Conservation (phyloP, 352 stramenopile genomes). For the Phytophthora chlamydospora region DNA sequence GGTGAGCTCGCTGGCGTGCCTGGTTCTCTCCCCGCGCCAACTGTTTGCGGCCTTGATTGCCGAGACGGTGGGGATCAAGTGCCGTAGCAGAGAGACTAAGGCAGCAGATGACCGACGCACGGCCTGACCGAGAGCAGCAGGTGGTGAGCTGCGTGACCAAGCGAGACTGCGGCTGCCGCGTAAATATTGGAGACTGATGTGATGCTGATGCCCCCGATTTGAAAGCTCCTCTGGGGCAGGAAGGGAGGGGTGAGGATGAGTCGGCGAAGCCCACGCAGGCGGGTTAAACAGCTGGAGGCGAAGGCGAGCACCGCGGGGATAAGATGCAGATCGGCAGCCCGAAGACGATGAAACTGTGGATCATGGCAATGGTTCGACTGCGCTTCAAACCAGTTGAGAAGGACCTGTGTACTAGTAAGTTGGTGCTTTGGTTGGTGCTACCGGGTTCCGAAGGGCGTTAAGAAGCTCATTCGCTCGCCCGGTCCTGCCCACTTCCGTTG, state of each 20-base stretch:
- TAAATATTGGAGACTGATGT: conserved; percentile 31
- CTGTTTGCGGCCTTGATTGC: conserved; percentile 27
- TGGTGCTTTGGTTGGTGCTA: no score
- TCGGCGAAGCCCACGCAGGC: conserved; percentile 17
- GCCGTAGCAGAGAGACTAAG: conserved; percentile 3
- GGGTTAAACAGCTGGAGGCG: conserved; percentile 15
- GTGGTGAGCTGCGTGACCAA: neutral
- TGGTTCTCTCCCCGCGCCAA: conserved; percentile 25
- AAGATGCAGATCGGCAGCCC: conserved; percentile 10
- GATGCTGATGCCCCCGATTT: conserved; percentile 24
- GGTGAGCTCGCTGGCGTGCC: conserved; percentile 14
- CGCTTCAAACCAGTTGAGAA: no score
- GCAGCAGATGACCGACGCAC: conserved; percentile 17
- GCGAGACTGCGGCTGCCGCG: neutral
- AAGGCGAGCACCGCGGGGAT: conserved; percentile 1
- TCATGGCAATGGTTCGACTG: no score
- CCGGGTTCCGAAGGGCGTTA: neutral
- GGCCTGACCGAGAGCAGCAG: conserved; percentile 11
- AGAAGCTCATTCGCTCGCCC: no score
- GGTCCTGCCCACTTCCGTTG: neutral
- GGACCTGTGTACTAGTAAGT: no score
- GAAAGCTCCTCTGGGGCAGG: conserved; percentile 5
- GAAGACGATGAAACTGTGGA: neutral
- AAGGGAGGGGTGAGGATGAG: conserved; percentile 19
- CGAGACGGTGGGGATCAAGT: conserved; percentile 1